Evolutionary conservation across 805 yeast species (phyloP), one percentile per base, ranked within the genome.

Genomic region (Lipomyces spencermartinsiae): DNA sequence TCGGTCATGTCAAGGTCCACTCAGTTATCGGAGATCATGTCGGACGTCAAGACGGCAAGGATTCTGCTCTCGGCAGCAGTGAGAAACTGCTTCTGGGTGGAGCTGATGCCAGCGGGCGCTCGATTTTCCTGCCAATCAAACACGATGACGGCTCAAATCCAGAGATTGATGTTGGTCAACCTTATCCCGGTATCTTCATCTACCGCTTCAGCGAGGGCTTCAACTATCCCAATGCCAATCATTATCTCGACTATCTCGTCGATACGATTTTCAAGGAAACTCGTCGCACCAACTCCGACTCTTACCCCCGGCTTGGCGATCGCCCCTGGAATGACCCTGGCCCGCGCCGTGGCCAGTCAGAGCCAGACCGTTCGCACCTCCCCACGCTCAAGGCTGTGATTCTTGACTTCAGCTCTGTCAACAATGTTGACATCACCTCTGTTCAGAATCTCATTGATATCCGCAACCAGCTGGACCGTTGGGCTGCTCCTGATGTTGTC

Each of bases 141-240:
- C 49, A 43, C 25, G 49, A 43, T 16, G 49, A 43, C 25, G 49
- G 49, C 2, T 43, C 49, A 16, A 43, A 43, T 43, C 49, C 49
- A 7, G 49, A 43, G 8, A 43, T 43, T 43, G 49, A 43, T 7
- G 10, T 43, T 43, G 4, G 25, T 5, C 49, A 43, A n/a, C 49
- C 49, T n/a, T 43, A 43, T 43, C 49, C 49, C 2, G 49, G 49
- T 43, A 43, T 43, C 49, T 43, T 43, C 49, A 43, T 43, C 22
- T 43, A 43, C 22, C 49, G 49, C 8, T 43, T 43, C 49, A 43
- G 22, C 49, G 49, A 43, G 8, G 49, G 49, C 49, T 43, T 43
- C 25, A 43, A 43, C 49, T 43, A 43, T n/a, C 49, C 49, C 25
- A 43, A 43, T 16, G 49, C 49, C 49, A 43, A 43, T 43, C 49